phyloP scores from a whole-genome alignment of 371 early-diverging fungal genomes.

The Batkoa obscura region DNA sequence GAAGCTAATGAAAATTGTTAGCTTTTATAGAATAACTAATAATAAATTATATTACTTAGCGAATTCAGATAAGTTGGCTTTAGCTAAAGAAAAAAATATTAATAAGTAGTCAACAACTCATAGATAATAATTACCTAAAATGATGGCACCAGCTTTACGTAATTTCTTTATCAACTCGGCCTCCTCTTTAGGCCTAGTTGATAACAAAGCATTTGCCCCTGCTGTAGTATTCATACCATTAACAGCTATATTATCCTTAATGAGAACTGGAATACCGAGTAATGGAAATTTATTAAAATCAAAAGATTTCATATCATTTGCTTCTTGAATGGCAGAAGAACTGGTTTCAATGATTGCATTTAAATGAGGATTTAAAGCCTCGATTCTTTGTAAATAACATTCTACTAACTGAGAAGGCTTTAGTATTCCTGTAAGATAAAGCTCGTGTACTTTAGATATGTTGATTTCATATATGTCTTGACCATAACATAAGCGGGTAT shows the following conservation, averaged over 20 bases:
- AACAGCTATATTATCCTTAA: constrained; percentile 59
- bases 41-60: constrained; percentile 36
- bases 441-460: not conserved
- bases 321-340: constrained; percentile 6
- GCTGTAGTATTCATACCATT: constrained; percentile 37
- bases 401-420: not conserved
- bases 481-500: not conserved
- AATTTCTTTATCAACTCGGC: constrained; percentile 53
- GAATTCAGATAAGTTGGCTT: constrained; percentile 92
- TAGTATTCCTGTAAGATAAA: not conserved
- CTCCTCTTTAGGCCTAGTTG: constrained; percentile 48
- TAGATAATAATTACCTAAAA: constrained; percentile 47
- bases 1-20: constrained; percentile 3
- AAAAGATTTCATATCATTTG: too few relatives aligned
- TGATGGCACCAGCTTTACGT: constrained; percentile 38
- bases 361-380: constrained; percentile 6
- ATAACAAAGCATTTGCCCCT: constrained; percentile 14
- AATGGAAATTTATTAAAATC: too few relatives aligned
- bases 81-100: too few relatives aligned
- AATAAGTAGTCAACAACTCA: too few relatives aligned
- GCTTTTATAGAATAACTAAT: too few relatives aligned
- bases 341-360: constrained; percentile 8
- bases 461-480: not conserved
- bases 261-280: constrained; percentile 36
- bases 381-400: constrained; percentile 9